Percentiles rank a stretch among this genome's conserved stretches.
Evolutionary conservation across 768 basidiomycete genomes (phyloP).

Genomic region (Agrocybe praecox): DNA sequence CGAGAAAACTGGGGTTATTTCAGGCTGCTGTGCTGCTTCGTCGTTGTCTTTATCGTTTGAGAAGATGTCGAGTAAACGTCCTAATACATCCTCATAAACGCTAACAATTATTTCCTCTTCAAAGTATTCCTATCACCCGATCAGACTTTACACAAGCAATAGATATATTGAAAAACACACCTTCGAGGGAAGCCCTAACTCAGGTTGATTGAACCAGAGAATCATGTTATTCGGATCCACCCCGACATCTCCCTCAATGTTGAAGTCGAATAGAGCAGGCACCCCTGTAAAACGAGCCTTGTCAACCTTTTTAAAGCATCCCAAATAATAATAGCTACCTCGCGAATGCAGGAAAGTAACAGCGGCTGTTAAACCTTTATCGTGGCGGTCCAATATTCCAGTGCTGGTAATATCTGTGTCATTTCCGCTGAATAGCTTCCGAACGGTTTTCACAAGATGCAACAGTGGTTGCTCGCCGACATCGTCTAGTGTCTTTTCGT

Average conservation of each 20-base stretch:
- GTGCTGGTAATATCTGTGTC: conserved; percentile 35
- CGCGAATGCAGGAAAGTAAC: conserved; percentile 86
- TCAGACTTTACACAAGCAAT: not conserved
- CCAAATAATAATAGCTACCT: conserved; percentile 43
- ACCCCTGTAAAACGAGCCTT: conserved; percentile 52
- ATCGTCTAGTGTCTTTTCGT: conserved; percentile 75
- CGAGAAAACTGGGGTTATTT: conserved; percentile 19
- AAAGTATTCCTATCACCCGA: conserved; percentile 76
- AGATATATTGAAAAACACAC: conserved; percentile 35
- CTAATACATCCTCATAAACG: conserved; percentile 71
- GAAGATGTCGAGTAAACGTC: conserved; percentile 57
- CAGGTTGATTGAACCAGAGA: conserved; percentile 83
- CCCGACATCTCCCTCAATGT: conserved; percentile 87
- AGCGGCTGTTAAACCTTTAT: conserved; percentile 75
- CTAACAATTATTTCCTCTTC: conserved; percentile 69
- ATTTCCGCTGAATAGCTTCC: conserved; percentile 59
- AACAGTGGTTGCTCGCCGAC: conserved; percentile 73
- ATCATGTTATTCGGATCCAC: conserved; percentile 85
- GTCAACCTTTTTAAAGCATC: not conserved
- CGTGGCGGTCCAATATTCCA: conserved; percentile 21
- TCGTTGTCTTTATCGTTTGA: conserved; percentile 51
- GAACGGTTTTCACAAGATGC: conserved; percentile 63
- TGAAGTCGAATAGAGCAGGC: conserved; percentile 75
- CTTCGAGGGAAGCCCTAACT: conserved; percentile 86
- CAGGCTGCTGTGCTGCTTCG: conserved; percentile 22